Evolutionary conservation across 176 grass and related monocot genomes (phyloP).

Genomic region (Aegilops longissima): DNA sequence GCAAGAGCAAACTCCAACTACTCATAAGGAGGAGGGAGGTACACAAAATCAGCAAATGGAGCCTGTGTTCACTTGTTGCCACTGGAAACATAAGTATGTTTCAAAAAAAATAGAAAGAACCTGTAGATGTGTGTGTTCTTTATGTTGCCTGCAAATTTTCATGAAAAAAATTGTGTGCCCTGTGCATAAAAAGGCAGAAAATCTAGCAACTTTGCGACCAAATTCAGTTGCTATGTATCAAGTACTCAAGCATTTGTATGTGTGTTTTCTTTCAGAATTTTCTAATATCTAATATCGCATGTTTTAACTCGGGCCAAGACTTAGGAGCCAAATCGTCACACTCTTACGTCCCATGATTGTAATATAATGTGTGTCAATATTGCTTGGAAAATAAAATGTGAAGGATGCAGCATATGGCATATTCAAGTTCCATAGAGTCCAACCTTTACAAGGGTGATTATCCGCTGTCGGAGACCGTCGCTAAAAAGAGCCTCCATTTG

Average conservation of each 20-base stretch:
- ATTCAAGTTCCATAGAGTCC: constrained; percentile 35
- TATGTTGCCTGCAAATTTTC: neutral
- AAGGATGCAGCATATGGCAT: constrained; percentile 12
- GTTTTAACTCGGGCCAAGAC: neutral
- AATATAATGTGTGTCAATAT: constrained; percentile 9
- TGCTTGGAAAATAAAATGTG: neutral
- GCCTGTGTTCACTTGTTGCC: neutral
- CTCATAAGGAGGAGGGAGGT: neutral
- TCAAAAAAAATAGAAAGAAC: neutral
- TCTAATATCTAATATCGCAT: neutral
- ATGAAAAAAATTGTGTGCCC: neutral
- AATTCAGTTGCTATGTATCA: neutral
- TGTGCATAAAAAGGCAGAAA: neutral
- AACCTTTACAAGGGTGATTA: constrained; percentile 83
- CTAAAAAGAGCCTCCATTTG: constrained; percentile 80
- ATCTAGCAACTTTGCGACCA: neutral
- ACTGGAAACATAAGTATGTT: neutral
- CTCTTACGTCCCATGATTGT: neutral
- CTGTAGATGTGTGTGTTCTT: neutral
- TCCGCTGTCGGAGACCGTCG: constrained; percentile 64
- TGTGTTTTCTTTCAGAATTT: neutral
- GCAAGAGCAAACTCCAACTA: neutral
- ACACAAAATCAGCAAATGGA: neutral
- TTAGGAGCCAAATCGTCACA: neutral
- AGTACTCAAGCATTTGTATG: neutral